Base-by-base conservation (phyloP, 2,329 filamentous ascomycete genomes). In the Aureobasidium sp. region DNA sequence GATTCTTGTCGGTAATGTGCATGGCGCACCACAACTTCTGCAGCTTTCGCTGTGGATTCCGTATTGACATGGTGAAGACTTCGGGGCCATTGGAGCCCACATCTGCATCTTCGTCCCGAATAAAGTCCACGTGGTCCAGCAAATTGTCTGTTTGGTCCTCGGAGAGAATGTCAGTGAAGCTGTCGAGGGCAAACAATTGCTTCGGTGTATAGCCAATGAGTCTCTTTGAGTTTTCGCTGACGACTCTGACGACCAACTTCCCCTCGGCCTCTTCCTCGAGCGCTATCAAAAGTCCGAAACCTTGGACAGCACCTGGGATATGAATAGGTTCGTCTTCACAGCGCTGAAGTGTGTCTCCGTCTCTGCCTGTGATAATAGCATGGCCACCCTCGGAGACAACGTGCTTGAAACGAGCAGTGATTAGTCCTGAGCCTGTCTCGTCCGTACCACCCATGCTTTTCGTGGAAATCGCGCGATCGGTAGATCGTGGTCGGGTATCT, bases 251-350 rank as follows among this genome's bases (percentile, higher is more conserved):
- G 1, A 80, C 66, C 10, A 93, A 77, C 34, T 79, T 80, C 3
- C 84, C 85, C 32, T 86, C 83, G 0, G 71, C 64, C 34, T 60
- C 58, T 65, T 90, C 86, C 51, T 83, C 79, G 17, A 95, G 68
- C 0, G 84, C 88, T 27, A 95, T 62, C 21, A 95, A 72, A 3
- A 87, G 74, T 1, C 90, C 90, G 60, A 95, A 95, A 1, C 80
- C 77, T 65, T 95, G 90, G 0, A 90, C 71, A 1, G 87, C 86
- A 29, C 89, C 89, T 1, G 90, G 90, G 1, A 89, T 85, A 59
- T 91, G 88, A 22, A 95, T 95, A 0, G 90, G 89, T 62, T 95
- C 90, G 62, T 95, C 90, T 67, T 95, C 90, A 63, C 90, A 95
- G 49, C 82, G 79, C 64, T 94, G 86, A 39, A 93, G 71, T 1